Evolutionary conservation across 345 rosid genomes (phyloP).

Genomic region (Turritis glabra): DNA sequence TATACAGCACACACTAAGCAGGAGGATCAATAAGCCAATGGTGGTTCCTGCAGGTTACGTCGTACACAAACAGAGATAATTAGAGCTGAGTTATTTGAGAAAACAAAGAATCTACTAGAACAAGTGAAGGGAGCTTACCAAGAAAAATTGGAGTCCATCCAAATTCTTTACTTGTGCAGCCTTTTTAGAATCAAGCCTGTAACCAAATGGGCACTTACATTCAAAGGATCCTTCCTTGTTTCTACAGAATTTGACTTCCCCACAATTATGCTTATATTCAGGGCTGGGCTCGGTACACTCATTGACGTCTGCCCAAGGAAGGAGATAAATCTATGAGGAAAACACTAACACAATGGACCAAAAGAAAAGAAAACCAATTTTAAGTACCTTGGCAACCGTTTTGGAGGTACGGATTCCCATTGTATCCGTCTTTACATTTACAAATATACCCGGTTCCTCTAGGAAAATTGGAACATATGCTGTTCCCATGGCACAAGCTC

Average conservation of each 20-base stretch:
- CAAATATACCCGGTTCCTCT: background rate
- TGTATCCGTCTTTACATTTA: background rate
- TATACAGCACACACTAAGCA: background rate
- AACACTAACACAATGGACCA: background rate
- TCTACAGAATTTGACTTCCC: too few relatives aligned
- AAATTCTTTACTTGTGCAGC: too few relatives aligned
- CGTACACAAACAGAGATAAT: background rate
- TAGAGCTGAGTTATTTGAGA: background rate
- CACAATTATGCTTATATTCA: too few relatives aligned
- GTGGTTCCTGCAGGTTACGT: conserved; percentile 19
- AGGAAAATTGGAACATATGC: background rate
- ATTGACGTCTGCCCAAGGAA: too few relatives aligned
- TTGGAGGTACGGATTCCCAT: conserved; percentile 29
- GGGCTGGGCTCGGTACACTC: too few relatives aligned
- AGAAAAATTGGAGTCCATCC: background rate
- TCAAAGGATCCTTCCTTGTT: conserved; percentile 36
- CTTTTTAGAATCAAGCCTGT: background rate
- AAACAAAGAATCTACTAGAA: background rate
- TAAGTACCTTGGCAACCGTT: conserved; percentile 23
- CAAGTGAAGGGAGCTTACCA: background rate
- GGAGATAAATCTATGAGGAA: background rate
- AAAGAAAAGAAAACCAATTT: background rate
- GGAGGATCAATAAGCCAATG: conserved; percentile 17
- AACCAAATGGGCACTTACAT: conserved; percentile 36
- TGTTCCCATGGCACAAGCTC: background rate